A percentile compares a stretch with the other conserved stretches of the same genome.
These are phyloP conservation scores for Trichoderma pleuroti DNA, from an alignment of 2,329 filamentous ascomycete species.

Conservation along the genomic window DNA sequence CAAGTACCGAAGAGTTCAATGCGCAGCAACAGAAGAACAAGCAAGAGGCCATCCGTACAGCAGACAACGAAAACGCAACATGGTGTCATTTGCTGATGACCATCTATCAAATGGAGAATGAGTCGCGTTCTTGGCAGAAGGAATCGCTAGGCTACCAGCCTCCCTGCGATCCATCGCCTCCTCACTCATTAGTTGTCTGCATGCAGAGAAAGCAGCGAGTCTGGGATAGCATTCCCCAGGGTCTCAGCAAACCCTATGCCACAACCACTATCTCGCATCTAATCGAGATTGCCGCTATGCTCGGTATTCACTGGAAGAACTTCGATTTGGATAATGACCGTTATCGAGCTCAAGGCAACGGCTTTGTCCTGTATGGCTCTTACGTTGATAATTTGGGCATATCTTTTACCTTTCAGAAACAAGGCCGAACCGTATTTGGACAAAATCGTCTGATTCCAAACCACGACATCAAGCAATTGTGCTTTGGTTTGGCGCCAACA, in stretches of 20 bases:
- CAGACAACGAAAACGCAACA: not conserved
- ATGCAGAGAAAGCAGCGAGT: not conserved
- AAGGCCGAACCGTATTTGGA: not conserved
- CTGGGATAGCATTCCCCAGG: not conserved
- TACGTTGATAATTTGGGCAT: not conserved
- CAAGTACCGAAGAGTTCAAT: not conserved
- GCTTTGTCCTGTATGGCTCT: not conserved
- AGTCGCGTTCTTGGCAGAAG: not conserved
- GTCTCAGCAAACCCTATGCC: not conserved
- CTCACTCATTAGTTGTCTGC: not conserved
- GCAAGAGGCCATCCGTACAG: not conserved
- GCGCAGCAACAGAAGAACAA: not conserved
- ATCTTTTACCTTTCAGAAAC: not conserved
- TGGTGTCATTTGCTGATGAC: not conserved
- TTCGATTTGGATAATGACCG: not conserved
- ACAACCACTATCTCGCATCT: not conserved
- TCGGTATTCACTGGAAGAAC: not conserved
- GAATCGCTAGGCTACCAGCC: not conserved
- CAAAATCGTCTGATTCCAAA: not conserved
- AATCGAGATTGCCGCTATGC: not conserved
- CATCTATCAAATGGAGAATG: not conserved
- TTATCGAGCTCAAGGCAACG: not conserved
- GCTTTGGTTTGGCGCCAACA: not conserved
- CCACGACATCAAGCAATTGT: not conserved
- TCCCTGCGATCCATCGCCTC: not conserved